Conservation (phyloP, 345 rosid genomes). For the Sonneratia caseolaris region DNA sequence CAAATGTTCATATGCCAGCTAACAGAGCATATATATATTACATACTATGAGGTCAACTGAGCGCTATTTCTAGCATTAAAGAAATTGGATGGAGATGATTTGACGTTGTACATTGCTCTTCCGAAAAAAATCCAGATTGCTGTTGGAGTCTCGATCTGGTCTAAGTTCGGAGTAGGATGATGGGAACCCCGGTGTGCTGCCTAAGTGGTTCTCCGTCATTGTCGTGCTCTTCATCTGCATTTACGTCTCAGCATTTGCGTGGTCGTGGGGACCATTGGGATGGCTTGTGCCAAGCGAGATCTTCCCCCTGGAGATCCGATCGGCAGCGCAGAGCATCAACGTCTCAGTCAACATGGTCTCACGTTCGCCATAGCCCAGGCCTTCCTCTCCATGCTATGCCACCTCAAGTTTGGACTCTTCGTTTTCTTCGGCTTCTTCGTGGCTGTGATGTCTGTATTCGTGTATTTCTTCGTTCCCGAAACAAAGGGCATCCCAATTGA, state of each 20-base stretch:
- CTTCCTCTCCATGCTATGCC: constrained; percentile 31
- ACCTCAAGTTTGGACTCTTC: constrained; percentile 12
- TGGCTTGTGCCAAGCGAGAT: constrained; percentile 26
- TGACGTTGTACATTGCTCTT: too few relatives aligned
- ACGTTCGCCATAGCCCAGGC: constrained; percentile 34
- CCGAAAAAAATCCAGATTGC: constrained; percentile 17
- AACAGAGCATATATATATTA: background rate
- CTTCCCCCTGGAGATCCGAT: constrained; percentile 7
- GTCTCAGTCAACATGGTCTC: constrained; percentile 31
- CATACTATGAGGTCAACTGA: too few relatives aligned
- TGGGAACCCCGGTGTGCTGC: constrained; percentile 20
- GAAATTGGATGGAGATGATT: too few relatives aligned
- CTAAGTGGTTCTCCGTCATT: constrained; percentile 22
- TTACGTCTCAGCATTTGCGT: constrained; percentile 31
- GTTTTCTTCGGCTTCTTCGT: constrained; percentile 31
- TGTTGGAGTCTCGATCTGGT: constrained; percentile 34
- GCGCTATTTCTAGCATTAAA: too few relatives aligned
- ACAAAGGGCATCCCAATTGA: constrained; percentile 39
- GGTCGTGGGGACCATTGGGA: constrained; percentile 51
- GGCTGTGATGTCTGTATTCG: constrained; percentile 32
- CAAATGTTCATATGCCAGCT: constrained; percentile 67
- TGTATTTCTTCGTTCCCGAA: constrained; percentile 34
- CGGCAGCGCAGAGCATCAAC: constrained; percentile 33
- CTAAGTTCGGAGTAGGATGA: constrained; percentile 36
- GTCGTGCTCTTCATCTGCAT: constrained; percentile 23